phyloP scores from a whole-genome alignment of 345 rosid genomes.

The Brassica napus region DNA sequence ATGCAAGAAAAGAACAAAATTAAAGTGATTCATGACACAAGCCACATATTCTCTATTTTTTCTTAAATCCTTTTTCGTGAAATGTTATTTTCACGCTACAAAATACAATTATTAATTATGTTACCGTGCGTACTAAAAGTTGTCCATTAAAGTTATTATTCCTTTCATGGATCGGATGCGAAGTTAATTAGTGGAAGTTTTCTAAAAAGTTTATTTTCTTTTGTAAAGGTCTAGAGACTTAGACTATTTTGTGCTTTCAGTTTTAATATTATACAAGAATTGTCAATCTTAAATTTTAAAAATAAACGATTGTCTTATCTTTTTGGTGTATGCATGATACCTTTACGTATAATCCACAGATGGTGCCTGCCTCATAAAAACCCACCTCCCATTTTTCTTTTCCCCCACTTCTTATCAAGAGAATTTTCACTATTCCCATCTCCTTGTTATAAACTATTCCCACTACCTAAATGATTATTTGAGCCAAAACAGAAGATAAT shows the following conservation, averaged over 20 bases:
- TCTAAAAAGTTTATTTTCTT: conserved; percentile 11
- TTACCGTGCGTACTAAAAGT: not conserved
- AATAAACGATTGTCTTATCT: conserved; percentile 17
- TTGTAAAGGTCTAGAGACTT: conserved; percentile 13
- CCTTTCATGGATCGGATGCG: not conserved
- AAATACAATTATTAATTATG: not conserved
- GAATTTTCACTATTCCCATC: conserved; percentile 10
- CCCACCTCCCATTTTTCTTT: conserved; percentile 30
- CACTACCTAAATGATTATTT: conserved; percentile 6
- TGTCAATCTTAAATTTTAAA: not conserved
- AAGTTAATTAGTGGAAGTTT: not conserved
- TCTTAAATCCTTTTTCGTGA: not conserved
- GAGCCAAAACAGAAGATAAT: not conserved
- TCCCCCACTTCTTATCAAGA: conserved; percentile 22
- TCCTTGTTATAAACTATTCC: conserved; percentile 2
- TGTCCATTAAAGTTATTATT: not conserved
- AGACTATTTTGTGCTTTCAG: not conserved
- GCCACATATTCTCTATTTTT: not conserved
- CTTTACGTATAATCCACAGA: conserved; percentile 31
- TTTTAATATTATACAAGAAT: not conserved
- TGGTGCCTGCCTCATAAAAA: conserved; percentile 35
- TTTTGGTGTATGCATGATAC: conserved; percentile 23
- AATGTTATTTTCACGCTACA: not conserved
- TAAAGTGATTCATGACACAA: not conserved
- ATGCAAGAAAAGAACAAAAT: not conserved